phyloP scores from a whole-genome alignment of 2,329 filamentous ascomycete species.

The Colletotrichum plurivorum region DNA sequence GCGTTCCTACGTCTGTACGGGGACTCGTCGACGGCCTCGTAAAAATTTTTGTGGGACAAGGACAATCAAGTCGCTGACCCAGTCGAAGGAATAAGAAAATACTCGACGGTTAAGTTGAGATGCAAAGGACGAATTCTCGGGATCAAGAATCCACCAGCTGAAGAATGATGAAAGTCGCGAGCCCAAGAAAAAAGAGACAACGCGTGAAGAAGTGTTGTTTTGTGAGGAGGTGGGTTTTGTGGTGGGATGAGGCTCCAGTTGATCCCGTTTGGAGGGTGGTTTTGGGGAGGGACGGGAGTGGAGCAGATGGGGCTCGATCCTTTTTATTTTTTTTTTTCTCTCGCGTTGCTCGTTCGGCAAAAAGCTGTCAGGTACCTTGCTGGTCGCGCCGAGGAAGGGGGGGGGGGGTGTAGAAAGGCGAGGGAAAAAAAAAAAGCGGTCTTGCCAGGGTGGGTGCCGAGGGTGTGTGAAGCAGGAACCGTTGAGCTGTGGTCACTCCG shows the following conservation, averaged over 20 bases:
- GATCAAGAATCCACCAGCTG: slow-evolving; percentile 27
- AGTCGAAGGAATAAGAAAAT: slow-evolving; percentile 26
- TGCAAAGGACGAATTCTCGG: slow-evolving; percentile 12
- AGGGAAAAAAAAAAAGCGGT: slow-evolving; percentile 28
- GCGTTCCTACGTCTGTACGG: slow-evolving; percentile 39
- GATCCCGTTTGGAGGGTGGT: slow-evolving; percentile 43
- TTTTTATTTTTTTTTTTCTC: slow-evolving; percentile 39
- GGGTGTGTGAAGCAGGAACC: slow-evolving; percentile 39
- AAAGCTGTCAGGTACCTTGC: slow-evolving; percentile 37
- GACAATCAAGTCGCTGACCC: slow-evolving; percentile 37
- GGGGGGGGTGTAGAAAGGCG: background rate
- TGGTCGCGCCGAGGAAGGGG: slow-evolving; percentile 33
- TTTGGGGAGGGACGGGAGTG: slow-evolving; percentile 42
- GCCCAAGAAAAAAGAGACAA: slow-evolving; percentile 38
- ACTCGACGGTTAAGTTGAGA: slow-evolving; percentile 12
- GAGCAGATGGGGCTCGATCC: slow-evolving; percentile 42
- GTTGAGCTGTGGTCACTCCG: slow-evolving; percentile 38
- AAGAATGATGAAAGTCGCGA: slow-evolving; percentile 40
- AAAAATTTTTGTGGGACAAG: slow-evolving; percentile 38
- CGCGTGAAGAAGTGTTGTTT: slow-evolving; percentile 38
- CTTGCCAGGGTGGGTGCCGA: slow-evolving; percentile 38
- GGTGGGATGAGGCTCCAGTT: slow-evolving; percentile 44
- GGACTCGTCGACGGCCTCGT: slow-evolving; percentile 38
- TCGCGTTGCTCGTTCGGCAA: slow-evolving; percentile 38
- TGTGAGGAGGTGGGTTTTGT: slow-evolving; percentile 41